phyloP scores from a whole-genome alignment of 2,329 filamentous ascomycete species.

The Nigrospora osmanthi region DNA sequence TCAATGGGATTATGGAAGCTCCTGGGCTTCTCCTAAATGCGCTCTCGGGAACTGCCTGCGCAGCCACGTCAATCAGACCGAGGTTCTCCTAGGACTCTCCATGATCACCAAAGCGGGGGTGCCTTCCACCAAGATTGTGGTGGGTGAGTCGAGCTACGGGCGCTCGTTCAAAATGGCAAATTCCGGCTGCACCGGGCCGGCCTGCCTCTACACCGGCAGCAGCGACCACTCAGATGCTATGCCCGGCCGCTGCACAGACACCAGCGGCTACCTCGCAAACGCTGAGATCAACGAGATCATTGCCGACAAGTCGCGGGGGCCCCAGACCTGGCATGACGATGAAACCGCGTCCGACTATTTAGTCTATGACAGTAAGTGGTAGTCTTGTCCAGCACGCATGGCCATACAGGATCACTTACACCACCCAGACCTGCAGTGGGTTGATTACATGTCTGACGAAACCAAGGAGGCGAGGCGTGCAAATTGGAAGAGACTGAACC shows the following conservation, averaged over 20 bases:
- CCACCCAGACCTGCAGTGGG: not conserved
- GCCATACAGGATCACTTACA: not conserved
- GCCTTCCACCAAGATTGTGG: conserved; percentile 18
- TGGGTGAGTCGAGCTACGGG: conserved; percentile 26
- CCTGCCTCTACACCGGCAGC: conserved; percentile 5
- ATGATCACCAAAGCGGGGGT: conserved; percentile 34
- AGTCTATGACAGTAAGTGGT: not conserved
- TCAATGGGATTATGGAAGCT: conserved; percentile 22
- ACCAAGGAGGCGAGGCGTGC: conserved; percentile 14
- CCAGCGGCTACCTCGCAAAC: not conserved
- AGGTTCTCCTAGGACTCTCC: conserved; percentile 20
- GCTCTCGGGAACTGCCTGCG: conserved; percentile 19
- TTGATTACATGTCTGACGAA: conserved; percentile 7
- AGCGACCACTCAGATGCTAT: not conserved
- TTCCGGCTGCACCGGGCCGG: conserved; percentile 21
- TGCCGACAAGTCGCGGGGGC: not conserved
- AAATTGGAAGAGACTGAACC: conserved; percentile 12
- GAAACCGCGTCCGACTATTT: not conserved
- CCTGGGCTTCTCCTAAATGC: conserved; percentile 18
- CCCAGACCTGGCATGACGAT: not conserved
- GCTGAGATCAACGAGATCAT: conserved; percentile 24
- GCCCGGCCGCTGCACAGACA: not conserved
- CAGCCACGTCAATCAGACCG: conserved; percentile 27
- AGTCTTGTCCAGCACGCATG: too few relatives aligned
- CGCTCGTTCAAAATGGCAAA: conserved; percentile 23